Evolutionary conservation across 2,329 filamentous ascomycete genomes (phyloP), one percentile per base, ranked within the genome.

Genomic region (Drechslerella stenobrocha): DNA sequence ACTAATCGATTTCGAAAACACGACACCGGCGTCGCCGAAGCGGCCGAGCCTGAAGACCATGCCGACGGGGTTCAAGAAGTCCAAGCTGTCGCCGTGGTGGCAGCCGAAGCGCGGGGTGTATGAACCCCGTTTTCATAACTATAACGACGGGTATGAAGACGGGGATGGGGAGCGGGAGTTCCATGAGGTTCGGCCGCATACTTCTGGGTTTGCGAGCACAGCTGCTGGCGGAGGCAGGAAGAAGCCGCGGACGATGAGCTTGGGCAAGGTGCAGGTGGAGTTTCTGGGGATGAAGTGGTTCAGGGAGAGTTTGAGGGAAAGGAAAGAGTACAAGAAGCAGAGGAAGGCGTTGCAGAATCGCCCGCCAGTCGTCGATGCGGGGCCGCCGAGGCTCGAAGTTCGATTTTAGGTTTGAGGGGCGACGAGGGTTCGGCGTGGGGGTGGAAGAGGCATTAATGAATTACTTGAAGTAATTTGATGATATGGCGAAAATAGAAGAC

Each of bases 61-160:
- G 11, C 63, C 63, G 2, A 60, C 63, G 3, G 57, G 52, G 20
- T 69, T 69, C 35, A 60, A 61, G n/a, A 61, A 69, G 52, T 55
- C 45, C 6, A 61, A 69, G 8, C 26, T 69, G 7, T 60, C 55
- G 20, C 63, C 63, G 1, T 69, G 56, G 56, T 69, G 63, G 63
- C 57, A 44, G 18, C 63, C 55, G 2, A 61, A 60, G 30, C 44
- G 20, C 20, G 20, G 45, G 28, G 28, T 5, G 11, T 48, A 28
- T 11, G 45, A 69, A 11, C 37, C 45, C 9, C 52, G 58, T 22
- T 69, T 69, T 28, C 30, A 51, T 22, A 51, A 61, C 5, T 52
- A 56, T 8, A 60, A 55, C 18, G 51, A 51, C n/a, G 50, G 44
- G 5, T 32, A 60, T 3, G 55, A 60, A 9, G 6, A 52, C n/a